Evolutionary conservation across 2,329 filamentous ascomycete genomes (phyloP), one percentile per base, ranked within the genome.

Genomic region (Juglanconis juglandina): DNA sequence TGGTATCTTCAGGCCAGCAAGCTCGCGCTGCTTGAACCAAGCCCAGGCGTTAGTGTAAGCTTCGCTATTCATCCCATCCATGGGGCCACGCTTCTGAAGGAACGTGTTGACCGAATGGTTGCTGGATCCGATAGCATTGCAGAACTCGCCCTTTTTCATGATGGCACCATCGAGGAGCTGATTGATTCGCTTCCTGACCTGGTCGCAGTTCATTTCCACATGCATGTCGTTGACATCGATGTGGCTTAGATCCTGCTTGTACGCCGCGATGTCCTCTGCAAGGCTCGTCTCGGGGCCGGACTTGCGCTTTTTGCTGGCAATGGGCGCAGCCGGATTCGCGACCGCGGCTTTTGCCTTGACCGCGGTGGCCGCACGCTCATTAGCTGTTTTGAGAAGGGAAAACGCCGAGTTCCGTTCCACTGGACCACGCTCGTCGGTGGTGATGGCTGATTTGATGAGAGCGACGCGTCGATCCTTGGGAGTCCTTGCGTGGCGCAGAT

Each of bases 11-110:
- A 82, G 68, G 1, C 80, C 81, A 35, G 76, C 72, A 37, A 80
- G 65, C 66, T 85, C 79, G 39, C 81, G 74, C 66, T 76, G 77
- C 67, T 79, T 79, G 73, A 86, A 86, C 69, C 77, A 81, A 13
- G 46, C 39, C 61, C 70, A 73, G 14, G 77, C 76, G 7, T 70
- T 70, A 4, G 41, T 34, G 64, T 75, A 78, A 1, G 71, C 71
- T 57, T 72, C 71, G 61, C 68, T 72, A 9, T 62, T 62, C 11
- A 65, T 61, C 37, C 77, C 77, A 8, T 74, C 70, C 61, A 72
- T 69, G 5, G 24, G 24, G 24, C 79, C 79, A 32, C 69, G 76
- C 67, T 77, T 76, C n/a, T 73, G 72, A 76, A 85, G 79, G 68
- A 85, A 86, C 56, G 66, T 67, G 48, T 53, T 61, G 64, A 80